Percentiles rank a stretch among this genome's conserved stretches.
Conservation (phyloP, 2,329 filamentous ascomycete genomes). For the Fusarium piperis region DNA sequence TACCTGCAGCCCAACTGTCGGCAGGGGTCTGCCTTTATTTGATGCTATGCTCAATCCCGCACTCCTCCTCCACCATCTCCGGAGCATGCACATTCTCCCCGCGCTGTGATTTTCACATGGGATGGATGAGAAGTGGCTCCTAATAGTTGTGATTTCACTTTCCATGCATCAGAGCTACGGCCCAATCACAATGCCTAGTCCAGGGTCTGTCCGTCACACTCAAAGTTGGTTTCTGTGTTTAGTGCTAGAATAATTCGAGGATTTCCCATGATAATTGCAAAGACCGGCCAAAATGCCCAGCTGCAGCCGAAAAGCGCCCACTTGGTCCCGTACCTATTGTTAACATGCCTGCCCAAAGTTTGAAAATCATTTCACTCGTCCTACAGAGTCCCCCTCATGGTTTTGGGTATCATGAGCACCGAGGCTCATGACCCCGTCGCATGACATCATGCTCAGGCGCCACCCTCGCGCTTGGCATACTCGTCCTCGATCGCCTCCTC, state of each 20-base stretch:
- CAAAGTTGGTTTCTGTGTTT: conserved; percentile 1
- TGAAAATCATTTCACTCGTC: conserved; percentile 11
- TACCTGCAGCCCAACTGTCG: conserved; percentile 39
- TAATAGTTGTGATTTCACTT: conserved; percentile 18
- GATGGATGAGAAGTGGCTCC: conserved; percentile 8
- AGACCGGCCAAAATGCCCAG: not conserved
- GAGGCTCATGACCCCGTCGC: conserved; percentile 27
- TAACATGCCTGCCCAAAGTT: not conserved
- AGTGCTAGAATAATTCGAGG: not conserved
- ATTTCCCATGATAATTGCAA: conserved; percentile 4
- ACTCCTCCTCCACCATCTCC: conserved; percentile 26
- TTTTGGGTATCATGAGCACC: not conserved
- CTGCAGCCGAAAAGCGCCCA: conserved; percentile 1
- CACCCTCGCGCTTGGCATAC: conserved; percentile 71
- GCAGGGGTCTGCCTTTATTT: conserved; percentile 20
- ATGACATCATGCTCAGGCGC: conserved; percentile 57
- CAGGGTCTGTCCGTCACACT: conserved; percentile 17
- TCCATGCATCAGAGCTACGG: conserved; percentile 4
- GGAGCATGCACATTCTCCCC: conserved; percentile 8
- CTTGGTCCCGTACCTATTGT: conserved; percentile 9
- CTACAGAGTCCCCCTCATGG: not conserved
- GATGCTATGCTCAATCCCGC: conserved; percentile 14
- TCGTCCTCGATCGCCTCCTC: conserved; percentile 71
- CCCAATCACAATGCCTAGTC: conserved; percentile 10
- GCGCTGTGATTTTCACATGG: conserved; percentile 10